Evolutionary conservation across 441 rosid species (phyloP), one percentile per base, ranked within the genome.

Genomic region (Croton setiger): DNA sequence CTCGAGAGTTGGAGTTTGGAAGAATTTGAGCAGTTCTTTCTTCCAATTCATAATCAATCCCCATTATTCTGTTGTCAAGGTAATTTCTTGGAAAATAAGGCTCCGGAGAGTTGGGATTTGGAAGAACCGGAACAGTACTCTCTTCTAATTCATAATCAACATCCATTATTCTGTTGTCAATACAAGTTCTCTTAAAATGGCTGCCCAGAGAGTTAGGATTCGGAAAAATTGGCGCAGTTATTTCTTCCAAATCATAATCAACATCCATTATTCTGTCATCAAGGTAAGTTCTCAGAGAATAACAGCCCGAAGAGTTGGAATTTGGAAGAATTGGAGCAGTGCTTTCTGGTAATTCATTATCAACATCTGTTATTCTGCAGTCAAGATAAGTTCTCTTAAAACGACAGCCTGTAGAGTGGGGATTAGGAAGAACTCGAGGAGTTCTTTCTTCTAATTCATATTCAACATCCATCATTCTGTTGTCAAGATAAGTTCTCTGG

Each of bases 251-350:
- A 27, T 57, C 52, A 69, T 17, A 74, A 62, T 47, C 69, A 67
- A 77, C 71, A 70, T 73, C 78, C 75, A 72, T 66, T 31, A 45
- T 39, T 72, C 71, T 71, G 69, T 68, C 67, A 55, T 74, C 76
- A 67, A 63, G 59, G 67, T 56, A 64, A 70, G 60, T 44, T 73
- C 33, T 51, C 36, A 52, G 65, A 65, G 66, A 45, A 76, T 56
- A 55, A 78, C 20, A 56, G 60, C 73, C 61, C 57, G 64, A 64
- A 78, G 78, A 72, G 73, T 74, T 71, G 68, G 68, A 66, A 62
- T 67, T 60, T 55, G 79, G 71, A 37, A 41, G 71, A 64, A 73
- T 44, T 61, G 79, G 45, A 45, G 75, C 53, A 15, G 69, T 39
- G 43, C 56, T 63, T 51, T 62, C 63, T 53, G 71, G 51, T 56